A percentile compares a stretch with the other conserved stretches of the same genome.
Evolutionary conservation across 441 rosid genomes (phyloP).

Genomic region (Hura crepitans): DNA sequence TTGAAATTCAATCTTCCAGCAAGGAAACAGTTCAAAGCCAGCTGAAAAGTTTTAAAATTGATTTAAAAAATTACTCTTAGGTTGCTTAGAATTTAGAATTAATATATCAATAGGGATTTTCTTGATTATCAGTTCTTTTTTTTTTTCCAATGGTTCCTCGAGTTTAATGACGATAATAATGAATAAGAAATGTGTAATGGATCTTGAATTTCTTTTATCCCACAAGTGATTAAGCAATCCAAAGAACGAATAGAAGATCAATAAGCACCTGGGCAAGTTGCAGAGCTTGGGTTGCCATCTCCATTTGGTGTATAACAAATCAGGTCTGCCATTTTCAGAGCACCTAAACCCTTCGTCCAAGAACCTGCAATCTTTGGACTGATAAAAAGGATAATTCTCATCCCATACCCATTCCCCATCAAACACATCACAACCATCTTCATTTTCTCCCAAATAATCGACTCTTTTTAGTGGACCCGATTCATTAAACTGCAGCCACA

Average conservation of each 20-base stretch:
- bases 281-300: constrained; percentile 95
- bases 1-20: background rate
- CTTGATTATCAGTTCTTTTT: background rate
- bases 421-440: constrained; percentile 64
- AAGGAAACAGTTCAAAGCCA: background rate
- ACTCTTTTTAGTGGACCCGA: constrained; percentile 31
- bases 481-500: constrained; percentile 51
- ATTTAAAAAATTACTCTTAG: background rate
- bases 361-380: constrained; percentile 72
- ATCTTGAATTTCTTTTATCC: background rate
- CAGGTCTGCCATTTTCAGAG: constrained; percentile 86
- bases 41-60: background rate
- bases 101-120: background rate
- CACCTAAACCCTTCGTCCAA: constrained; percentile 90
- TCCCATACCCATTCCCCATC: constrained; percentile 97
- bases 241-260: background rate
- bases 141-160: too few relatives aligned
- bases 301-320: constrained; percentile 86
- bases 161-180: background rate
- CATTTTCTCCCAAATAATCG: constrained; percentile 54
- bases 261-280: constrained; percentile 70
- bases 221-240: constrained; percentile 15
- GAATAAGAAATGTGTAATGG: background rate
- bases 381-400: constrained; percentile 82
- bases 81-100: background rate